Evolutionary conservation across 2,329 filamentous ascomycete species (phyloP).

Genomic region (Colletotrichum scovillei): DNA sequence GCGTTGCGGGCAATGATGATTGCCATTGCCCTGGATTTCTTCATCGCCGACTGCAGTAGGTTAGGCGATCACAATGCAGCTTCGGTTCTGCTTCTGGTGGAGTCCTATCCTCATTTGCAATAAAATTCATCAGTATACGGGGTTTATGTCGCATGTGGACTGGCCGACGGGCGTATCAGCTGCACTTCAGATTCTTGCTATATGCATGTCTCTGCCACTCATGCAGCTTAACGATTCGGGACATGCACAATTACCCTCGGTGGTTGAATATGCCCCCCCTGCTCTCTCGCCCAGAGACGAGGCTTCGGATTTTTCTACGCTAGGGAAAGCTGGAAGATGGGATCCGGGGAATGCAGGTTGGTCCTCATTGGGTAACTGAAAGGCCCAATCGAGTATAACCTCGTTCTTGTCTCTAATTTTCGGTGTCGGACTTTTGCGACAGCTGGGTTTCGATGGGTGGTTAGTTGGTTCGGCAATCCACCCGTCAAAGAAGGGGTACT

Average conservation of each 20-base stretch:
- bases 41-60: not conserved
- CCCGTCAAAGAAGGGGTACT: not conserved
- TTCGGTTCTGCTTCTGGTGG: constrained; percentile 1
- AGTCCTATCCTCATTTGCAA: not conserved
- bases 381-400: not conserved
- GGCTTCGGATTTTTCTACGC: constrained; percentile 5
- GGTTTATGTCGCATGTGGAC: constrained; percentile 16
- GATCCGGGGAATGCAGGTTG: constrained; percentile 31
- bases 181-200: not conserved
- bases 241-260: constrained; percentile 1
- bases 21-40: not conserved
- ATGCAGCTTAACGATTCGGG: constrained; percentile 28
- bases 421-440: constrained; percentile 31
- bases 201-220: constrained; percentile 26
- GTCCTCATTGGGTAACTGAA: not conserved
- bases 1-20: not conserved
- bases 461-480: not conserved
- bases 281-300: not conserved
- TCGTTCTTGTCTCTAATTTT: not conserved
- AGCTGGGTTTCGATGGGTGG: constrained; percentile 8
- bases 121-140: not conserved
- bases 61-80: not conserved
- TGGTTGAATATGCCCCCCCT: not conserved
- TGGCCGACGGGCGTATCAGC: constrained; percentile 20
- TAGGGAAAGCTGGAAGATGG: constrained; percentile 31